Percentiles rank a stretch among this genome's conserved stretches.
phyloP scores from a whole-genome alignment of 306 rosid species.

The Boehmeria nivea region DNA sequence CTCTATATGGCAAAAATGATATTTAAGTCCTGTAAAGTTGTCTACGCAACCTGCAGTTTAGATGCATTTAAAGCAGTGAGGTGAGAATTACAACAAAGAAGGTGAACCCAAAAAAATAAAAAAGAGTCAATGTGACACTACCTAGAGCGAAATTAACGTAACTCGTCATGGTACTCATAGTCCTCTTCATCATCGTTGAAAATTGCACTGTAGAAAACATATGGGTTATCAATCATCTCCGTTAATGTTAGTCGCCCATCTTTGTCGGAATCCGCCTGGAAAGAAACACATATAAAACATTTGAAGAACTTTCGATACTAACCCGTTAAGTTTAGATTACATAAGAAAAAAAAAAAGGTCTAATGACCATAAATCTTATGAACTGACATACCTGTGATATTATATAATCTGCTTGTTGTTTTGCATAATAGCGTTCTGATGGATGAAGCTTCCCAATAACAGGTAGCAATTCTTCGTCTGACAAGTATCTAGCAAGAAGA shows the following conservation, averaged over 20 bases:
- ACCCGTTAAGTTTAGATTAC: no score
- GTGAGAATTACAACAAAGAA: not conserved
- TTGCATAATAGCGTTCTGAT: constrained; percentile 87
- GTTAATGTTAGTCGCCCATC: constrained; percentile 75
- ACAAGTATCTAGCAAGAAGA: constrained; percentile 49
- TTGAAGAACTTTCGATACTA: no score
- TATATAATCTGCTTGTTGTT: constrained; percentile 88
- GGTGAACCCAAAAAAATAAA: not conserved
- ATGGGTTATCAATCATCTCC: constrained; percentile 95
- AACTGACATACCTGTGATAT: constrained; percentile 67
- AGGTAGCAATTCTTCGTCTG: constrained; percentile 69
- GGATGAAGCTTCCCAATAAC: constrained; percentile 92
- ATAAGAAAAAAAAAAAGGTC: no score
- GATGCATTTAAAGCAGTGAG: not conserved
- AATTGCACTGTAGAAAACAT: constrained; percentile 89
- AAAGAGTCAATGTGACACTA: constrained; percentile 11
- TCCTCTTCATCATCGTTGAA: constrained; percentile 75
- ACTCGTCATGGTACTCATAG: constrained; percentile 74
- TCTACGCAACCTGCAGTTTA: constrained; percentile 32
- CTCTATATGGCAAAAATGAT: constrained; percentile 8
- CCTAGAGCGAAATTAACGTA: constrained; percentile 56
- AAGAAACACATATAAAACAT: not conserved
- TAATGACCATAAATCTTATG: not conserved
- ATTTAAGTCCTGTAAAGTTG: constrained; percentile 11
- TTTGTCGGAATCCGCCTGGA: constrained; percentile 85